These are phyloP conservation scores for Ceratobasidium sp. DNA, from an alignment of 1,284 basidiomycete genomes.

Conservation along the genomic window DNA sequence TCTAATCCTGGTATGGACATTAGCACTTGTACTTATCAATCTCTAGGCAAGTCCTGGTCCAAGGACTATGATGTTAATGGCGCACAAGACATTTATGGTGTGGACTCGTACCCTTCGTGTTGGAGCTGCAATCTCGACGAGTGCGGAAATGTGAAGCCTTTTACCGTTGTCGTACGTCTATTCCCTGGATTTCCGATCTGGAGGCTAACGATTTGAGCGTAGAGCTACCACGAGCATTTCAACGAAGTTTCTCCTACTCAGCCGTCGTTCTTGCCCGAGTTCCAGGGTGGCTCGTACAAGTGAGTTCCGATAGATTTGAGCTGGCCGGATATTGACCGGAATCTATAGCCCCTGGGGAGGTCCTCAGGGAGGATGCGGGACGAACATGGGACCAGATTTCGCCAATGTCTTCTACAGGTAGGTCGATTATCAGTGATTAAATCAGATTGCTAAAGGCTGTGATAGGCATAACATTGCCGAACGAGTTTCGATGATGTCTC, in stretches of 20 bases:
- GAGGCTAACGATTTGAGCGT: not conserved
- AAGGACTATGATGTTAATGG: constrained; percentile 38
- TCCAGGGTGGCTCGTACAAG: constrained; percentile 40
- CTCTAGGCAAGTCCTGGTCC: constrained; percentile 35
- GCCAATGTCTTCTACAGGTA: constrained; percentile 38
- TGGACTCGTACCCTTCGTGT: constrained; percentile 39
- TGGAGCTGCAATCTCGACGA: constrained; percentile 39
- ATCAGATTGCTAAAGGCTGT: not conserved
- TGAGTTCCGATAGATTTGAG: not conserved
- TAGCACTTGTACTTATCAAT: not conserved
- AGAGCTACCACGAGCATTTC: constrained; percentile 32
- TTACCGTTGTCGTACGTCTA: constrained; percentile 35
- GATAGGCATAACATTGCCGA: constrained; percentile 37
- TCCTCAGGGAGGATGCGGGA: constrained; percentile 36
- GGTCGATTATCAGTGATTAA: not conserved
- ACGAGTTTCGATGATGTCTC: constrained; percentile 34
- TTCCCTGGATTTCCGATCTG: not conserved
- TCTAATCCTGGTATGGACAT: not conserved
- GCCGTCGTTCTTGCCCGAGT: constrained; percentile 38
- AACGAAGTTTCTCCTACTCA: constrained; percentile 36
- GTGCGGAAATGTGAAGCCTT: constrained; percentile 33
- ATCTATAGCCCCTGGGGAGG: constrained; percentile 37
- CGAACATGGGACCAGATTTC: constrained; percentile 36
- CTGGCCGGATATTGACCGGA: not conserved
- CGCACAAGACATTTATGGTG: constrained; percentile 36